These are phyloP conservation scores for Schwanniomyces occidentalis DNA, from an alignment of 805 yeast species.

Conservation along the genomic window DNA sequence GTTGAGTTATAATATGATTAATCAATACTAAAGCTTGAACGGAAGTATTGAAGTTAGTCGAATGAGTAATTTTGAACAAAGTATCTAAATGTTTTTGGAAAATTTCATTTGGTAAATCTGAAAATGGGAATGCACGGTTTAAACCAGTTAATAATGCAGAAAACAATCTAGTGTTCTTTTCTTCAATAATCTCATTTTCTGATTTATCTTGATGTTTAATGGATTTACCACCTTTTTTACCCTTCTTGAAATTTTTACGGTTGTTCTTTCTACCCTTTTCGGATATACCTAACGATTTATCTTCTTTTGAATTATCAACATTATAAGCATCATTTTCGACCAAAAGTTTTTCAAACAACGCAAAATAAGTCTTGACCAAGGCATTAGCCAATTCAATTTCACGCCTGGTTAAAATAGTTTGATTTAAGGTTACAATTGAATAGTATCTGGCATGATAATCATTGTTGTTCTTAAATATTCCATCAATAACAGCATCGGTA, in stretches of 20 bases:
- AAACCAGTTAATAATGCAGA: slow-evolving; percentile 92
- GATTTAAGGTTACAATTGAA: slow-evolving; percentile 84
- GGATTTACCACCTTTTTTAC: slow-evolving; percentile 86
- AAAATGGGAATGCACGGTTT: slow-evolving; percentile 94
- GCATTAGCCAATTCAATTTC: slow-evolving; percentile 83
- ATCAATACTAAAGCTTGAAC: slow-evolving; percentile 88
- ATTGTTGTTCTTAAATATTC: slow-evolving; percentile 64
- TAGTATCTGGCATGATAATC: slow-evolving; percentile 90
- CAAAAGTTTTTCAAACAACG: slow-evolving; percentile 80
- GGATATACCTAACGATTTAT: slow-evolving; percentile 48
- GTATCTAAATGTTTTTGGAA: slow-evolving; percentile 80
- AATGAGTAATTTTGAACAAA: slow-evolving; percentile 85
- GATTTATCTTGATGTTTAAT: slow-evolving; percentile 61
- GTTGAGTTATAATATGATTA: slow-evolving; percentile 70
- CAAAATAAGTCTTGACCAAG: slow-evolving; percentile 80
- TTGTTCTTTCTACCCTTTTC: slow-evolving; percentile 54
- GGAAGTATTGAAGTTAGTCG: slow-evolving; percentile 90
- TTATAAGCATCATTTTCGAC: slow-evolving; percentile 58
- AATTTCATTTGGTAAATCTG: slow-evolving; percentile 67
- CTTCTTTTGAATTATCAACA: slow-evolving; percentile 38
- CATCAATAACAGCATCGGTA: slow-evolving; percentile 77
- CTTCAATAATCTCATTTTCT: slow-evolving; percentile 66
- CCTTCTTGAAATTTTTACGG: slow-evolving; percentile 74
- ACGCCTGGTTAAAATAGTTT: slow-evolving; percentile 78
- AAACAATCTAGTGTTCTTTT: slow-evolving; percentile 79